Percentiles rank a stretch among this genome's conserved stretches.
Conservation (phyloP, 768 basidiomycete species). For the Lenzites betulinus region DNA sequence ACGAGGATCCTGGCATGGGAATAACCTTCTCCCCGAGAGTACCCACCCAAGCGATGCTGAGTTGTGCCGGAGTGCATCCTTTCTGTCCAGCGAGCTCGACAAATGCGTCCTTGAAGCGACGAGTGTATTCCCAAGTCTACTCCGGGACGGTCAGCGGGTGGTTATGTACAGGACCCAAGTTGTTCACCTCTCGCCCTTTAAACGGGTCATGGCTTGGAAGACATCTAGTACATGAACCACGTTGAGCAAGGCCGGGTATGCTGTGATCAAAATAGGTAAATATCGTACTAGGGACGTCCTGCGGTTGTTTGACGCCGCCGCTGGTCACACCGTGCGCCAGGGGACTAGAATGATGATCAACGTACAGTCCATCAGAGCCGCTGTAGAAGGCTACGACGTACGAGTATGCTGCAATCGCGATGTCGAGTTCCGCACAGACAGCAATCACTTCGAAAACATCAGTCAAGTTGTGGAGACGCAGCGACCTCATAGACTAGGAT, state of each 20-base stretch:
- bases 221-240: too few species aligned
- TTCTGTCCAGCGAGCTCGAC: constrained; percentile 40
- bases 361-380: background rate
- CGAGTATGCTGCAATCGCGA: constrained; percentile 63
- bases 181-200: constrained; percentile 15
- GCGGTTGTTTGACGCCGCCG: constrained; percentile 45
- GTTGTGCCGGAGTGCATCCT: constrained; percentile 41
- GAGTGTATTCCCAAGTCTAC: constrained; percentile 32
- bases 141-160: background rate
- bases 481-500: constrained; percentile 55
- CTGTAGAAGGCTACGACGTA: constrained; percentile 24
- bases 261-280: background rate
- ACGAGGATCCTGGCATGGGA: constrained; percentile 51
- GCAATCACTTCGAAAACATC: constrained; percentile 43
- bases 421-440: constrained; percentile 51
- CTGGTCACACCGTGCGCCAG: constrained; percentile 55
- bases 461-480: too few species aligned
- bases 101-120: constrained; percentile 42
- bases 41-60: constrained; percentile 41
- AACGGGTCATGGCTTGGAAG: background rate
- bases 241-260: too few species aligned
- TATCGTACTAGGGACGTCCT: constrained; percentile 29
- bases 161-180: constrained; percentile 27
- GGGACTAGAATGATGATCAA: constrained; percentile 39
- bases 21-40: constrained; percentile 40